phyloP scores from a whole-genome alignment of 345 rosid species.

The Carallia brachiata region DNA sequence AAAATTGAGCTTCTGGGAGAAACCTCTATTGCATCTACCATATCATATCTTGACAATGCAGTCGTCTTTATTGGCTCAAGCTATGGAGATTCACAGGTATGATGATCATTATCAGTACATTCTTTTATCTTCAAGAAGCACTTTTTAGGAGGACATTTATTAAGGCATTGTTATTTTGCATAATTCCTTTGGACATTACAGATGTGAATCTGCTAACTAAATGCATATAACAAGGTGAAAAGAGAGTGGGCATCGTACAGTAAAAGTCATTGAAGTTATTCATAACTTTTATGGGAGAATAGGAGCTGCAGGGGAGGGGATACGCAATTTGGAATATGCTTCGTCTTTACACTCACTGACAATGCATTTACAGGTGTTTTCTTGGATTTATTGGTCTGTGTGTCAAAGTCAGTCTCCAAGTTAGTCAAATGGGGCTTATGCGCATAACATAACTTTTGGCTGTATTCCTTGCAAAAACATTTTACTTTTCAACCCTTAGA shows the following conservation, averaged over 20 bases:
- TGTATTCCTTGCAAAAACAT: background rate
- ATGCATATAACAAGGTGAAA: background rate
- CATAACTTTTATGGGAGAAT: background rate
- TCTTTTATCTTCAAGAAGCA: background rate
- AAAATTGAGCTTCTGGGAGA: constrained; percentile 96
- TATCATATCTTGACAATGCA: constrained; percentile 91
- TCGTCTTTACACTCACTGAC: background rate
- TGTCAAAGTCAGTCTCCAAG: background rate
- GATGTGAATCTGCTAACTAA: background rate
- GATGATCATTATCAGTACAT: background rate
- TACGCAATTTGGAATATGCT: background rate
- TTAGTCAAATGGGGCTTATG: background rate
- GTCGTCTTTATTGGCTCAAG: constrained; percentile 86
- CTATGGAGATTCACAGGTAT: constrained; percentile 95
- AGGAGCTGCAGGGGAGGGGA: background rate
- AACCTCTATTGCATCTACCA: constrained; percentile 88
- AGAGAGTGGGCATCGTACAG: background rate
- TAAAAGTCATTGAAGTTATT: constrained; percentile 1
- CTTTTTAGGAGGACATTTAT: background rate
- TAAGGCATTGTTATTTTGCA: background rate
- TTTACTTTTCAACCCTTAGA: constrained; percentile 1
- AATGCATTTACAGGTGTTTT: background rate
- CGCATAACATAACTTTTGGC: background rate
- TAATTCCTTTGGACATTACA: background rate
- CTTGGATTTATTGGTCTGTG: background rate